Conservation (phyloP, 2,329 filamentous ascomycete species). For the Fusarium nodosum region DNA sequence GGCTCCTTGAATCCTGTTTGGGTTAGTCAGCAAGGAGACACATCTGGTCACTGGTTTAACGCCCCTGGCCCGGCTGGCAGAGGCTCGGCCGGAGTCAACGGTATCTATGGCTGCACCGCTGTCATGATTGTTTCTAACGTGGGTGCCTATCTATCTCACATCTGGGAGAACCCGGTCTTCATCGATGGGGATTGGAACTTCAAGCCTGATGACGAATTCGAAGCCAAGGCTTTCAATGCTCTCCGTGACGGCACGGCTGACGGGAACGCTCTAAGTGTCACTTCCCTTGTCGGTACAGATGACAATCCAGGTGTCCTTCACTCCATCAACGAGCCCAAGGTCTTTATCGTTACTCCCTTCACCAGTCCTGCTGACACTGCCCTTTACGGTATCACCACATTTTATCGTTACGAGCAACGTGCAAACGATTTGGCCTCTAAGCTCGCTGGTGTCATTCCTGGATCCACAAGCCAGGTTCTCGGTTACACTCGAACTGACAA, state of each 20-base stretch:
- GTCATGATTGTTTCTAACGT: conserved; percentile 38
- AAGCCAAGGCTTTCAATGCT: neutral
- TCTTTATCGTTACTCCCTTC: neutral
- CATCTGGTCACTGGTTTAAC: conserved; percentile 28
- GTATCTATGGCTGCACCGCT: conserved; percentile 42
- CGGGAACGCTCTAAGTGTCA: neutral
- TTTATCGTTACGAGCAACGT: neutral
- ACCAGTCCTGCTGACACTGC: neutral
- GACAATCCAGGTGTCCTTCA: neutral
- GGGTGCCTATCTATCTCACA: conserved; percentile 43
- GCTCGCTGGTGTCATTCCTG: neutral
- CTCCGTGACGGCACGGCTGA: neutral
- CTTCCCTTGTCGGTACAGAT: neutral
- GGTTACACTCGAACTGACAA: neutral
- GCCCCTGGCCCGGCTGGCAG: conserved; percentile 1
- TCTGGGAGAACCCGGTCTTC: conserved; percentile 36
- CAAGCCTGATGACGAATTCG: neutral
- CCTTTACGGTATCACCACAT: too few relatives aligned
- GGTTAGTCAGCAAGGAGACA: conserved; percentile 32
- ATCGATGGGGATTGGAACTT: neutral
- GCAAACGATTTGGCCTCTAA: neutral
- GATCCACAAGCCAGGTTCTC: neutral
- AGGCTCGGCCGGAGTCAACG: conserved; percentile 38
- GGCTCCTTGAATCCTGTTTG: conserved; percentile 8
- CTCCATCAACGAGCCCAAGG: neutral